Base-by-base conservation (phyloP, 2,329 filamentous ascomycete genomes). In the Diaporthe sp. region DNA sequence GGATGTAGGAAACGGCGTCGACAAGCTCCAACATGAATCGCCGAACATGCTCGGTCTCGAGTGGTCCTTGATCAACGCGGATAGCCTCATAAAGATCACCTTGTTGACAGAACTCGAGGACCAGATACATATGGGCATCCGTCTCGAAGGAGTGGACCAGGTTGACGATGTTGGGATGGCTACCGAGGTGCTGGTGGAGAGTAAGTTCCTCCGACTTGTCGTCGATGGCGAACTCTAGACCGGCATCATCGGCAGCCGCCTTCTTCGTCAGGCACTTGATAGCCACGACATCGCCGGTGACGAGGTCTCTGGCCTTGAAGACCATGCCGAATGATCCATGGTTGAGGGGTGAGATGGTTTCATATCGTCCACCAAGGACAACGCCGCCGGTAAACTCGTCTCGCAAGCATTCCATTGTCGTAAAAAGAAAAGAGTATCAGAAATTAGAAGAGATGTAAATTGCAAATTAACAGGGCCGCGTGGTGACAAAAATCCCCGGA, bases 251-350 rank as follows among this genome's bases (percentile, higher is more conserved):
- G 60, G 90, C 85, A 61, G 93, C 91, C 13, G 90, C 87, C 79
- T 91, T 90, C 89, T 98, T 99, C 81, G 95, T 95, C 83, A 98
- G 87, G 84, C 96, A 98, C 87, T 99, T 99, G 89, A 99, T 94
- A 77, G 97, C 97, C 79, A 99, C 97, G 75, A 91, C 90, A 75
- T 97, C 89, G 79, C 92, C 91, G 76, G 94, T 97, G 77, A 88
- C 83, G 78, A 92, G 88, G 83, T 99, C 95, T 83, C 90, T 93
- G 75, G 96, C 97, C 86, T 95, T 92, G 85, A 98, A 98, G 80
- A 99, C 97, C 95, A 98, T 97, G 82, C 97, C 97, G 82, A 98
- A 99, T 73, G 97, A 98, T 80, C 97, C 97, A 89, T 98, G 95
- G 83, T 99, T 99, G 86, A 99, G 93, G 74, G 97, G 96, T 79